Evolutionary conservation across 164 flowering plant species (phyloP).

Genomic region (Tinospora cordifolia): DNA sequence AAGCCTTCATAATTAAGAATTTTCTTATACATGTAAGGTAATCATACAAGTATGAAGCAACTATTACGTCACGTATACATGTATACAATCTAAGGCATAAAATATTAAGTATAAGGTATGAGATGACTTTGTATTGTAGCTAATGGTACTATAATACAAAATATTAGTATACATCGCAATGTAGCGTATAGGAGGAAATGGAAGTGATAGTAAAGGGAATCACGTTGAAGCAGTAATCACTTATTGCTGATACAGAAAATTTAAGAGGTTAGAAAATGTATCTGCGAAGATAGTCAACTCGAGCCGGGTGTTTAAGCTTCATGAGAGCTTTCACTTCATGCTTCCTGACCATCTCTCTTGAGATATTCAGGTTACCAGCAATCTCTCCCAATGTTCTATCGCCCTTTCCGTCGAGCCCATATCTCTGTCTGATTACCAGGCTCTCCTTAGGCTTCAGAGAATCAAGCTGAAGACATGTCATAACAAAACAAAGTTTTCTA

Average conservation of each 20-base stretch:
- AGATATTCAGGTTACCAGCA: constrained; percentile 82
- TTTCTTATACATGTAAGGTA: neutral
- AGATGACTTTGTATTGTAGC: neutral
- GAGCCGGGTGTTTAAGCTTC: constrained; percentile 95
- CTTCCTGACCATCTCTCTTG: constrained; percentile 98
- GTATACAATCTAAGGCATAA: neutral
- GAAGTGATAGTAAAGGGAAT: neutral
- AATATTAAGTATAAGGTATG: neutral
- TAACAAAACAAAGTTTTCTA: neutral
- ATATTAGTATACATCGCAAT: constrained; percentile 14
- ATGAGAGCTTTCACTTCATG: constrained; percentile 91
- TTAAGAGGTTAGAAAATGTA: constrained; percentile 33
- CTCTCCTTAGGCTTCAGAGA: constrained; percentile 96
- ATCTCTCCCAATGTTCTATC: constrained; percentile 88
- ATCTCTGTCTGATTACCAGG: constrained; percentile 92
- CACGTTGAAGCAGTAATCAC: neutral
- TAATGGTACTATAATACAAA: constrained; percentile 9
- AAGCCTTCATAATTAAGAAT: neutral
- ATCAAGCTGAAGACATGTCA: constrained; percentile 54
- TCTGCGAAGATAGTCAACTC: constrained; percentile 79
- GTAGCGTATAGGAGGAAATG: neutral
- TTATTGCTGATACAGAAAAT: neutral
- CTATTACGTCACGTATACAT: neutral
- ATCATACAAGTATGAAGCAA: neutral
- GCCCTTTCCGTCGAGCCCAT: constrained; percentile 93